phyloP scores from a whole-genome alignment of 129 eudicot genomes.

The Heracleum sosnowskyi region DNA sequence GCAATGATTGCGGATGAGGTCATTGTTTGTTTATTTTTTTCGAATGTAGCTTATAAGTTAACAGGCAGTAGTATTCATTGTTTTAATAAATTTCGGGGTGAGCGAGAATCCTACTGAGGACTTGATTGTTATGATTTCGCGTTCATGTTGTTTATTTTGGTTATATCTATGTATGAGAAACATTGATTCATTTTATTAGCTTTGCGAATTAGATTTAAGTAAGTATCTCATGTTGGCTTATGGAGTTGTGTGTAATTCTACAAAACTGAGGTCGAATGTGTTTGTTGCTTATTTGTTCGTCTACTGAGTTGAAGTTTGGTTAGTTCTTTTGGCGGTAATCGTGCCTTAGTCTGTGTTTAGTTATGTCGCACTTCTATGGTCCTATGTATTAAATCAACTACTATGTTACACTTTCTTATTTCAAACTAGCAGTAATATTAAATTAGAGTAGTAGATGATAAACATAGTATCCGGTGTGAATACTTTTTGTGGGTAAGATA shows the following conservation, averaged over 20 bases:
- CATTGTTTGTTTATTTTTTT: not conserved
- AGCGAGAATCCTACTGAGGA: too few species aligned
- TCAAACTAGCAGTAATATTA: not conserved
- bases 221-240: not conserved
- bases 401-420: not conserved
- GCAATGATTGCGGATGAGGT: conserved; percentile 94
- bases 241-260: not conserved
- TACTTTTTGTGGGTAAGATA: not conserved
- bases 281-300: too few species aligned
- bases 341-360: not conserved
- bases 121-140: too few species aligned
- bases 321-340: not conserved
- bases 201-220: not conserved
- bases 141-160: not conserved
- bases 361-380: too few species aligned
- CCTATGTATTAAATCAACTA: not conserved
- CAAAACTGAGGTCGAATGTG: not conserved
- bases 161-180: too few species aligned
- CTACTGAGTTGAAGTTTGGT: not conserved
- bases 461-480: not conserved
- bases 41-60: too few species aligned
- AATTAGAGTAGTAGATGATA: not conserved
- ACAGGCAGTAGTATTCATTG: too few species aligned
- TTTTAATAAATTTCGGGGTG: too few species aligned
- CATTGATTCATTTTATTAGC: too few species aligned